Conservation (phyloP, 1,284 basidiomycete genomes). For the Cyathus olla region DNA sequence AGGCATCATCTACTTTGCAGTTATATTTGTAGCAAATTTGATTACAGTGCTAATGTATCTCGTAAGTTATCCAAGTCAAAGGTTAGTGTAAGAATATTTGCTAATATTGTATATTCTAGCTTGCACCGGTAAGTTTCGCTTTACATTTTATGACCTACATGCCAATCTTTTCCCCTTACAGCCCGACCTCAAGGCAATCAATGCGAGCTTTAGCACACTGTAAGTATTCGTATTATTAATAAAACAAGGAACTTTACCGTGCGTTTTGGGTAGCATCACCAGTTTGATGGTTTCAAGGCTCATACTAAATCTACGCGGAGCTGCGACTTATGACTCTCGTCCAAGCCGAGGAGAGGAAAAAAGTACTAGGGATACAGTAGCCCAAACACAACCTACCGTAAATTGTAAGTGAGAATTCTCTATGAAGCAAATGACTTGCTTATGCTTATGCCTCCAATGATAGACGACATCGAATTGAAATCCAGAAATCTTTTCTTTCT, state of each 20-base stretch:
- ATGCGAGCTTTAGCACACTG: slow-evolving; percentile 45
- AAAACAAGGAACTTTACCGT: not conserved
- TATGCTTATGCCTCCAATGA: not conserved
- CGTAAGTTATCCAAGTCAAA: slow-evolving; percentile 20
- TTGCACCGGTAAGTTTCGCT: slow-evolving; percentile 31
- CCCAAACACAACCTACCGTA: not conserved
- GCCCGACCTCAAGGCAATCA: slow-evolving; percentile 42
- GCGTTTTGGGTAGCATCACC: slow-evolving; percentile 18
- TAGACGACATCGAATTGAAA: not conserved
- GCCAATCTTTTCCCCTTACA: slow-evolving; percentile 5
- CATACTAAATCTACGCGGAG: slow-evolving; percentile 28
- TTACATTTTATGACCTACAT: not conserved
- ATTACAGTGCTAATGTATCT: slow-evolving; percentile 39
- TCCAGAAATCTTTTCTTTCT: not conserved
- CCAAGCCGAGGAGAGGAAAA: not conserved
- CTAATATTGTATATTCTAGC: slow-evolving; percentile 13
- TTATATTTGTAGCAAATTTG: slow-evolving; percentile 42
- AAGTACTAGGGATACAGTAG: not conserved
- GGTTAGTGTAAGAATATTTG: not conserved
- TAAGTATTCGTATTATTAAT: slow-evolving; percentile 10
- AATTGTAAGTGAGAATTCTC: not conserved
- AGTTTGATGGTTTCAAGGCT: slow-evolving; percentile 32
- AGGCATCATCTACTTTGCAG: slow-evolving; percentile 43
- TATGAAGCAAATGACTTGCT: not conserved
- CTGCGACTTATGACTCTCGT: not conserved